These are phyloP conservation scores for Pythium rhizo-oryzae DNA, from an alignment of 352 stramenopile genomes.

Conservation along the genomic window DNA sequence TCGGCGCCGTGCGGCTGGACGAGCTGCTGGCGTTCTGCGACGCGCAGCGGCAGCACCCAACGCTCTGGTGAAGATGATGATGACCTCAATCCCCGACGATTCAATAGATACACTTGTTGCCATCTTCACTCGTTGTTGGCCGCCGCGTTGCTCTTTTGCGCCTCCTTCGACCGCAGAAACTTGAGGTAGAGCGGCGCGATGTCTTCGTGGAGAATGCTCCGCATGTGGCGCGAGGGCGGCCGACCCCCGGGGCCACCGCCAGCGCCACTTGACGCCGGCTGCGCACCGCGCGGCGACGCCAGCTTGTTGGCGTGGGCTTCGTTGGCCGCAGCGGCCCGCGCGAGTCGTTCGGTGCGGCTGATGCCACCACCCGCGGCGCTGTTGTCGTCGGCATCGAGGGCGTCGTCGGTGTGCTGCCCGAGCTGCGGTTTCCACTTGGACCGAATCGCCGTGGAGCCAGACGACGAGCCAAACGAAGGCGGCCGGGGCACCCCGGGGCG, in stretches of 20 bases:
- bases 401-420: background rate
- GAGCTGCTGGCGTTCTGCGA: slow-evolving; percentile 46
- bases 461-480: background rate
- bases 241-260: background rate
- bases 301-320: slow-evolving; percentile 6
- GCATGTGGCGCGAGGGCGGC: background rate
- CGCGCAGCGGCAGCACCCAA: slow-evolving; percentile 9
- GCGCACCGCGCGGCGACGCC: slow-evolving; percentile 11
- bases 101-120: background rate
- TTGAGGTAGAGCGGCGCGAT: slow-evolving; percentile 76
- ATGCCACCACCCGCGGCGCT: background rate
- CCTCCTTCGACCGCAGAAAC: slow-evolving; percentile 72
- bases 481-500: background rate
- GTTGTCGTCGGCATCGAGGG: background rate
- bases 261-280: background rate
- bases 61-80: slow-evolving; percentile 11
- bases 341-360: slow-evolving; percentile 11
- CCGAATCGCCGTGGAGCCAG: background rate
- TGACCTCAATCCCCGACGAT: too few species aligned
- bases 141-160: slow-evolving; percentile 42
- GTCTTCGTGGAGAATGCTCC: slow-evolving; percentile 74
- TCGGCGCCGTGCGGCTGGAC: slow-evolving; percentile 55
- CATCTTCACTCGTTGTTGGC: slow-evolving; percentile 25
- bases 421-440: slow-evolving; percentile 4
- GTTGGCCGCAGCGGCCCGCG: background rate